Conservation (phyloP, 257 asterid genomes). For the Hygrophila difformis region DNA sequence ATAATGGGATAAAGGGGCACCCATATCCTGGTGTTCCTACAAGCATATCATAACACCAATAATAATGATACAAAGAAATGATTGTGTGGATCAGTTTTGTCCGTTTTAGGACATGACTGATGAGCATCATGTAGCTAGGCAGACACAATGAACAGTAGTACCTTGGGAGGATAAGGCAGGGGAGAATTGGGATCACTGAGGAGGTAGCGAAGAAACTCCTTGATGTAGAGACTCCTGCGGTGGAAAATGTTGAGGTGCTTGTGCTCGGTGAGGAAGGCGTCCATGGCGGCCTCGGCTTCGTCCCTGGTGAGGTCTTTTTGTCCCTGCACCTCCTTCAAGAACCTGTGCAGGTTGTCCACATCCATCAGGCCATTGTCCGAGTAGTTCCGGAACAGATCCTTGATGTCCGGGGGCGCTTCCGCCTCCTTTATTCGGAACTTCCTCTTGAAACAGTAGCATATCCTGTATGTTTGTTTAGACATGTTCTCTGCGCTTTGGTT, state of each 20-base stretch:
- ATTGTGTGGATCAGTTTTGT: too few species aligned
- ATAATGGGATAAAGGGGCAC: constrained; percentile 61
- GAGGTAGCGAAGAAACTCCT: constrained; percentile 50
- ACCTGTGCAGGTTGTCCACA: constrained; percentile 35
- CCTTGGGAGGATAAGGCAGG: constrained; percentile 43
- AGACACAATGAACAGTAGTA: not conserved
- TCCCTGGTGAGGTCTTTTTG: constrained; percentile 33
- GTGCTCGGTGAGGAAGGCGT: constrained; percentile 32
- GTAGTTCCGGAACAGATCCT: constrained; percentile 31
- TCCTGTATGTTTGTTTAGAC: constrained; percentile 69
- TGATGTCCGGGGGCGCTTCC: constrained; percentile 52
- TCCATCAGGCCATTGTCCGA: constrained; percentile 60
- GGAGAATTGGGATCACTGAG: constrained; percentile 44
- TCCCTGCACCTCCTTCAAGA: constrained; percentile 61
- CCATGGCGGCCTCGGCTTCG: constrained; percentile 42
- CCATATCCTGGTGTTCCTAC: constrained; percentile 68
- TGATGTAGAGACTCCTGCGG: constrained; percentile 33
- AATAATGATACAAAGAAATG: too few species aligned
- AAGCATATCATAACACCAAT: too few species aligned
- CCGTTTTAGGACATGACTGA: too few species aligned
- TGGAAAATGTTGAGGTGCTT: constrained; percentile 47
- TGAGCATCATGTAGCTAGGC: too few species aligned
- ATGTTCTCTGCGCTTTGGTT: constrained; percentile 18
- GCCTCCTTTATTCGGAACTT: constrained; percentile 50
- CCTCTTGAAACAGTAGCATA: constrained; percentile 54